Percentiles rank a stretch among this genome's conserved stretches.
Evolutionary conservation across 1,139 yeast species (phyloP).

Genomic region (Magnusiomyces sp.): DNA sequence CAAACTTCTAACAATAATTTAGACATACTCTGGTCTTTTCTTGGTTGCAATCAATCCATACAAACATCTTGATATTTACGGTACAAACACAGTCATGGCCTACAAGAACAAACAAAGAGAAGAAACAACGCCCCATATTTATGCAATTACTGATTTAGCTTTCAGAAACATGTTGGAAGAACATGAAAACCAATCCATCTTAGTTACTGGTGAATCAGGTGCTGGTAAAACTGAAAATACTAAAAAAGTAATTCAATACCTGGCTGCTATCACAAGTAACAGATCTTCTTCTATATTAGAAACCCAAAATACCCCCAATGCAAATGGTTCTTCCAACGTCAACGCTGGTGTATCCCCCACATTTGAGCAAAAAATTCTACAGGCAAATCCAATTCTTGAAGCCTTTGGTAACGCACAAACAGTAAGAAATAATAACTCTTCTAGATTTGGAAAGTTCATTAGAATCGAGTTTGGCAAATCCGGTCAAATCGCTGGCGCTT

Average conservation of each 20-base stretch:
- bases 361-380: constrained; percentile 78
- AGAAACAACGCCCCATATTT: constrained; percentile 70
- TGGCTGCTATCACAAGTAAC: constrained; percentile 60
- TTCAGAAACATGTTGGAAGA: constrained; percentile 65
- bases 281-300: constrained; percentile 22
- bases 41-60: constrained; percentile 96
- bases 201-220: constrained; percentile 97
- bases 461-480: constrained; percentile 64
- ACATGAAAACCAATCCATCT: constrained; percentile 73
- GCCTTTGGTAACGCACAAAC: constrained; percentile 98
- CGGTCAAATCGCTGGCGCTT: constrained; percentile 76
- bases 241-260: constrained; percentile 87
- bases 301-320: constrained; percentile 13
- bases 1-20: constrained; percentile 7
- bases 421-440: constrained; percentile 85
- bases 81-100: constrained; percentile 44
- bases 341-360: constrained; percentile 24
- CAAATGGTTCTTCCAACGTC: constrained; percentile 4
- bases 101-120: constrained; percentile 44
- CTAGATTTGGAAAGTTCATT: constrained; percentile 94
- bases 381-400: constrained; percentile 92
- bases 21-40: constrained; percentile 72
- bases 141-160: constrained; percentile 84
- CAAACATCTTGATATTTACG: constrained; percentile 66
- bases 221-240: constrained; percentile 98